phyloP scores from a whole-genome alignment of 202 grass and related monocot genomes.

The Hordeum pubiflorum region DNA sequence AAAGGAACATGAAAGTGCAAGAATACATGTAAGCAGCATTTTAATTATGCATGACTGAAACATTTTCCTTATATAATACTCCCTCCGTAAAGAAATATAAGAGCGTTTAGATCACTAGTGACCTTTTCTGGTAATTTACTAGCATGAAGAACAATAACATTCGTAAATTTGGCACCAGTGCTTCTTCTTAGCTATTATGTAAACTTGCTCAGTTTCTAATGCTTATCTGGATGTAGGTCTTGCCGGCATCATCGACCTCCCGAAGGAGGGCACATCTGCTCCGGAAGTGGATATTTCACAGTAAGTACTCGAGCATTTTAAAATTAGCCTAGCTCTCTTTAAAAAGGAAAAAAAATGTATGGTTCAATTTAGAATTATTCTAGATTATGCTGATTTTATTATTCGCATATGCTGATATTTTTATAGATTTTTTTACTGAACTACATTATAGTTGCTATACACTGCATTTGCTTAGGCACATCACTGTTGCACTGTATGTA shows the following conservation, averaged over 20 bases:
- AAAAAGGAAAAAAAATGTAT: background rate
- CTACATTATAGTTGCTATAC: background rate
- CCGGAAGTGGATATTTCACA: constrained; percentile 44
- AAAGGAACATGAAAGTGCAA: background rate
- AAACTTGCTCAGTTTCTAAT: constrained; percentile 7
- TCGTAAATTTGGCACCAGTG: background rate
- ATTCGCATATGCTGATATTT: background rate
- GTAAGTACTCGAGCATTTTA: constrained; percentile 31
- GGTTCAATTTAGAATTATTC: background rate
- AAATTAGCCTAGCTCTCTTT: background rate
- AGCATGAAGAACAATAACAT: background rate
- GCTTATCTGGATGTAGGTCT: constrained; percentile 33
- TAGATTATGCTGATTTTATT: background rate
- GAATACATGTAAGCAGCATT: background rate
- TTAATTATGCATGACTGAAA: background rate
- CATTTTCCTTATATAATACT: background rate
- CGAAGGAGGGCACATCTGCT: constrained; percentile 23
- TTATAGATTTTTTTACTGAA: background rate
- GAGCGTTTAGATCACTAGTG: background rate
- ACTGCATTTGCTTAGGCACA: background rate
- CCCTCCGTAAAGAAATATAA: background rate
- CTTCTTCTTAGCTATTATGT: background rate
- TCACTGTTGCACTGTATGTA: background rate
- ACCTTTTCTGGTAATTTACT: background rate
- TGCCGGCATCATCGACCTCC: constrained; percentile 42